A percentile compares a stretch with the other conserved stretches of the same genome.
These are phyloP conservation scores for Jacaranda mimosifolia DNA, from an alignment of 257 asterid genomes.

Conservation along the genomic window DNA sequence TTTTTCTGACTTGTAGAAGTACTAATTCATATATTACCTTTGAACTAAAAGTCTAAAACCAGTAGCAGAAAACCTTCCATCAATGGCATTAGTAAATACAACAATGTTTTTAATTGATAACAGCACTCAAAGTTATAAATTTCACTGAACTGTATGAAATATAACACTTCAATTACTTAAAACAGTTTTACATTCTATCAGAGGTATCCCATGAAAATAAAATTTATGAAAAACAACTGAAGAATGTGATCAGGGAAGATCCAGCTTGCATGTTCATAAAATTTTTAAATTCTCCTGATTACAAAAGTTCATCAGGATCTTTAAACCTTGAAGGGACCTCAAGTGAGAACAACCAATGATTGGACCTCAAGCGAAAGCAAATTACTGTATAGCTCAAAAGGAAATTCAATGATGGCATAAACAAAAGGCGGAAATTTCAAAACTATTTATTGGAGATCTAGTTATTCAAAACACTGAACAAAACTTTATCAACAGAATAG, in stretches of 20 bases:
- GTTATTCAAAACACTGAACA: conserved; percentile 12
- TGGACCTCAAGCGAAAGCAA: not conserved
- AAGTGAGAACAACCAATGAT: not conserved
- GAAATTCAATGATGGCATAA: conserved; percentile 7
- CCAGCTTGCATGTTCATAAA: conserved; percentile 9
- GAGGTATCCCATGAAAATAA: not conserved
- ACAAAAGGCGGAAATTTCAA: conserved; percentile 7
- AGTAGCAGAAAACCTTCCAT: not conserved
- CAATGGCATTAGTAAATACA: not conserved
- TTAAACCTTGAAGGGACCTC: not conserved
- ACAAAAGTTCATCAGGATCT: not conserved
- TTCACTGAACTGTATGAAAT: not conserved
- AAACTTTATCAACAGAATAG: conserved; percentile 8
- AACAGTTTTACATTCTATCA: not conserved
- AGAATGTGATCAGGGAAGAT: conserved; percentile 1
- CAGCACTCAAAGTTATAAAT: not conserved
- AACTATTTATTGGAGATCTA: not conserved
- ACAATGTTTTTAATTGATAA: not conserved
- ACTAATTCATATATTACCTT: not conserved
- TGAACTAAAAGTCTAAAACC: conserved; percentile 14
- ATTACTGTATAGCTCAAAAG: not conserved
- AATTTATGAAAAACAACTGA: conserved; percentile 10
- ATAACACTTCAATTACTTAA: not conserved
- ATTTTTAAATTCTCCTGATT: not conserved
- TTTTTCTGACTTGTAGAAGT: conserved; percentile 2